phyloP scores from a whole-genome alignment of 306 rosid species.

The Macrotyloma uniflorum region DNA sequence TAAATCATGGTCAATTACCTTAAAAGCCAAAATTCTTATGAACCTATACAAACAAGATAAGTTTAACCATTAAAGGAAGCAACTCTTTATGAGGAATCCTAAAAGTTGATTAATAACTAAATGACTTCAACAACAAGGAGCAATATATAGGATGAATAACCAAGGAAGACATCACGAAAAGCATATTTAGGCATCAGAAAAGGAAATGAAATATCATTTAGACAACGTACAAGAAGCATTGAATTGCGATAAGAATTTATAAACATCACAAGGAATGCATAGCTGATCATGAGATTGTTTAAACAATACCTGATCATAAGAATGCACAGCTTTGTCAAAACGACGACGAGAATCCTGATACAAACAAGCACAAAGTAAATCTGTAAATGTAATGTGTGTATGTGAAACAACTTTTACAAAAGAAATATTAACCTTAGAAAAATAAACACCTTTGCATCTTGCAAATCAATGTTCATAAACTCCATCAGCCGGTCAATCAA shows the following conservation, averaged over 20 bases:
- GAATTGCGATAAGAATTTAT: slow-evolving; percentile 22
- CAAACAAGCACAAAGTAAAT: slow-evolving; percentile 25
- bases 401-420: not conserved
- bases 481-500: slow-evolving; percentile 76
- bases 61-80: not conserved
- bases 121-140: not conserved
- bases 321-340: slow-evolving; percentile 77
- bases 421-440: slow-evolving; percentile 11
- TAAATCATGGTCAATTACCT: slow-evolving; percentile 2
- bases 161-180: slow-evolving; percentile 12
- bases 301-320: slow-evolving; percentile 85
- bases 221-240: not conserved
- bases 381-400: not conserved
- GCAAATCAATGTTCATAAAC: slow-evolving; percentile 82
- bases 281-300: slow-evolving; percentile 86
- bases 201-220: not conserved
- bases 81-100: slow-evolving; percentile 8
- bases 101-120: slow-evolving; percentile 17
- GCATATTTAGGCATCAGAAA: not conserved
- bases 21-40: slow-evolving; percentile 15
- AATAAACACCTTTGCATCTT: slow-evolving; percentile 70
- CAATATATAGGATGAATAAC: slow-evolving; percentile 22
- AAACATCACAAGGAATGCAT: slow-evolving; percentile 30
- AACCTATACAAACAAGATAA: slow-evolving; percentile 16
- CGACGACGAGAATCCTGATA: slow-evolving; percentile 80